Evolutionary conservation across 768 basidiomycete species (phyloP).

Genomic region (Termitomyces sp.): DNA sequence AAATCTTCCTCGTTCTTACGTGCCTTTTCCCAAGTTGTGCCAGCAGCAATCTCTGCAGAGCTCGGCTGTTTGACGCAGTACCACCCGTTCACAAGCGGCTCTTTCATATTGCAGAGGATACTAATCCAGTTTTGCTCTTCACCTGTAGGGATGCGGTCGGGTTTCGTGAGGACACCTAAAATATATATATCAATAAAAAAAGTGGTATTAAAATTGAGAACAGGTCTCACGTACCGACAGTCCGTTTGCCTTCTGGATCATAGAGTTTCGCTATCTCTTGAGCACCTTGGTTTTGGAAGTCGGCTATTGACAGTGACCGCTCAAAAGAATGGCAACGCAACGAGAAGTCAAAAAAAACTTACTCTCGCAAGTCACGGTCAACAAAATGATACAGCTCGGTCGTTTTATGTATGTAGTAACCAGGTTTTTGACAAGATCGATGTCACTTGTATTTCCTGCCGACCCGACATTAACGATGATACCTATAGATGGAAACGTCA

Average conservation of each 20-base stretch:
- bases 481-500: conserved; percentile 23
- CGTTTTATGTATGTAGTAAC: conserved; percentile 55
- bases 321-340: neutral
- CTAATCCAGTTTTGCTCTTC: conserved; percentile 53
- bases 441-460: conserved; percentile 48
- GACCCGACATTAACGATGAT: conserved; percentile 52
- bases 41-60: conserved; percentile 42
- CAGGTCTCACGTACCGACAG: conserved; percentile 42
- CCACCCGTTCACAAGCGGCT: conserved; percentile 52
- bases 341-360: conserved; percentile 13
- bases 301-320: conserved; percentile 37
- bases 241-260: conserved; percentile 55
- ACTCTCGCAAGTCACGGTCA: conserved; percentile 66
- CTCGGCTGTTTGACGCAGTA: conserved; percentile 52
- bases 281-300: conserved; percentile 77
- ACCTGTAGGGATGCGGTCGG: conserved; percentile 56
- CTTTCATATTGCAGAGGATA: conserved; percentile 49
- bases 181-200: neutral
- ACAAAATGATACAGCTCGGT: conserved; percentile 56
- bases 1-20: conserved; percentile 50
- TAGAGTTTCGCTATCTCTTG: conserved; percentile 55
- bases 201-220: neutral
- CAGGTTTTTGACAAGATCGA: conserved; percentile 53
- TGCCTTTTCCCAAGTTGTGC: conserved; percentile 57
- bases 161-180: conserved; percentile 69